These are phyloP conservation scores for Neonectria magnoliae DNA, from an alignment of 2,329 filamentous ascomycete genomes.

Conservation along the genomic window DNA sequence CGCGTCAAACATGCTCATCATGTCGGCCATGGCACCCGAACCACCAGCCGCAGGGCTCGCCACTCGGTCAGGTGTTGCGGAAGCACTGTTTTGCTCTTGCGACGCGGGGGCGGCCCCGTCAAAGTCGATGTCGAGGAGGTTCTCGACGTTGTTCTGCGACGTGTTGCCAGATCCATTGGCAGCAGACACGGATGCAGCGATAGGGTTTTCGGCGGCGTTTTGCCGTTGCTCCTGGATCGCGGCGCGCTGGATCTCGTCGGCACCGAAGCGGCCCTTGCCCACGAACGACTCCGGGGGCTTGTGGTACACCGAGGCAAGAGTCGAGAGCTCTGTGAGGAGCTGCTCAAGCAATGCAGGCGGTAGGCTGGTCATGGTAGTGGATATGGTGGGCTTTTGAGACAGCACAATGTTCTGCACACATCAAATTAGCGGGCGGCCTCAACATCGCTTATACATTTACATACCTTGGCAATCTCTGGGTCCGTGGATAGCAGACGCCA, in stretches of 20 bases:
- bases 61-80: slow-evolving; percentile 75
- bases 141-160: slow-evolving; percentile 85
- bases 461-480: slow-evolving; percentile 85
- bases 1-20: slow-evolving; percentile 77
- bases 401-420: slow-evolving; percentile 78
- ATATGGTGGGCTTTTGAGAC: slow-evolving; percentile 93
- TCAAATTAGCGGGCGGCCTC: slow-evolving; percentile 10
- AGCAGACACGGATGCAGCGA: slow-evolving; percentile 83
- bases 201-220: slow-evolving; percentile 91
- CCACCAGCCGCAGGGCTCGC: slow-evolving; percentile 66
- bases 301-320: slow-evolving; percentile 96
- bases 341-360: slow-evolving; percentile 86
- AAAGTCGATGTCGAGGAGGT: slow-evolving; percentile 95
- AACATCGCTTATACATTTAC: slow-evolving; percentile 16
- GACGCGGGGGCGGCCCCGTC: slow-evolving; percentile 94
- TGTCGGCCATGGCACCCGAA: slow-evolving; percentile 66
- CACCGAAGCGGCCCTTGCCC: slow-evolving; percentile 91
- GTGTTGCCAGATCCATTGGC: slow-evolving; percentile 68
- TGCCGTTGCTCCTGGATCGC: slow-evolving; percentile 97
- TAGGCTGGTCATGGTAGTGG: slow-evolving; percentile 91
- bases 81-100: slow-evolving; percentile 65
- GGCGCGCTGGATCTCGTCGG: slow-evolving; percentile 92
- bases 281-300: slow-evolving; percentile 98
- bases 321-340: slow-evolving; percentile 91
- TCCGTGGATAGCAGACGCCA: slow-evolving; percentile 96